phyloP scores from a whole-genome alignment of 441 rosid species.

The Adansonia madagascariensis region DNA sequence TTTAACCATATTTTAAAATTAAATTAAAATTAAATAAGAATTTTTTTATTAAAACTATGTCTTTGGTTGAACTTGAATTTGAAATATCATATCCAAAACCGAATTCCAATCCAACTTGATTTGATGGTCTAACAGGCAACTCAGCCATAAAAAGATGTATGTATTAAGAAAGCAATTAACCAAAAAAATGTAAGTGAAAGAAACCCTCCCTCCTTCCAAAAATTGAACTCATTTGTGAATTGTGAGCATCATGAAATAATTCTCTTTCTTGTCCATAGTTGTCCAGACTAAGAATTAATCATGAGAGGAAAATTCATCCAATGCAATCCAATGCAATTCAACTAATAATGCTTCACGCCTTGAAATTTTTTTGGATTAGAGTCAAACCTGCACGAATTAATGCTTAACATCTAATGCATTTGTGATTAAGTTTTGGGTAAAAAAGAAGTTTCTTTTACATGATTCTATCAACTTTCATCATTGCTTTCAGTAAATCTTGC shows the following conservation, averaged over 20 bases:
- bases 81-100: no score
- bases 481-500: constrained; percentile 14
- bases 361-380: not conserved
- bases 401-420: constrained; percentile 33
- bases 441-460: constrained; percentile 14
- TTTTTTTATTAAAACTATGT: no score
- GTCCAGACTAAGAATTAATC: not conserved
- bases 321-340: not conserved
- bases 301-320: not conserved
- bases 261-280: not conserved
- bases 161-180: no score
- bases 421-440: constrained; percentile 29
- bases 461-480: constrained; percentile 26
- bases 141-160: no score
- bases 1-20: no score
- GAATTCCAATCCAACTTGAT: no score
- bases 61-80: no score
- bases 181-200: no score
- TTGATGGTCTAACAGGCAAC: no score
- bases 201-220: no score
- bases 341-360: no score
- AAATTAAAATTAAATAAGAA: no score
- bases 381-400: constrained; percentile 8
- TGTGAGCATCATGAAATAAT: not conserved
- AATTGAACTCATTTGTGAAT: not conserved